Conservation (phyloP, 1,139 yeast genomes). For the Lodderomyces beijingensis region DNA sequence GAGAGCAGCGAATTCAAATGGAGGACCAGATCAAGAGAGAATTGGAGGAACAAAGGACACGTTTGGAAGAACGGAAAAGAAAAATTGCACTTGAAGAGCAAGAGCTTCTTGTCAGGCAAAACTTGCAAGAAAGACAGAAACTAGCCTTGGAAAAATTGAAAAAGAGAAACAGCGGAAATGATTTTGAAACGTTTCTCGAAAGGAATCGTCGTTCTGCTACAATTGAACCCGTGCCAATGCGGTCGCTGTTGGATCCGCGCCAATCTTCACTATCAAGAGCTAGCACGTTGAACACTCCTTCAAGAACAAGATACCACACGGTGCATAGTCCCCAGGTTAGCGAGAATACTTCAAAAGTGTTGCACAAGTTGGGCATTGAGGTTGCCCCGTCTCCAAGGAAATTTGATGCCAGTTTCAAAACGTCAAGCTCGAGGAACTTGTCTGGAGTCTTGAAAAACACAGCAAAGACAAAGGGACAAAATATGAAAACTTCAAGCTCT, state of each 20-base stretch:
- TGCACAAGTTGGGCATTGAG: constrained; percentile 43
- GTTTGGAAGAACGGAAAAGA: constrained; percentile 14
- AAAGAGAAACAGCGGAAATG: constrained; percentile 25
- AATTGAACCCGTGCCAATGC: constrained; percentile 11
- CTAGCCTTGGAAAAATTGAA: constrained; percentile 28
- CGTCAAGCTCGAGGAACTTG: constrained; percentile 43
- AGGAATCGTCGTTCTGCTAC: constrained; percentile 19
- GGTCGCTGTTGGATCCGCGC: constrained; percentile 38
- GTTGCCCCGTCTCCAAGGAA: constrained; percentile 25
- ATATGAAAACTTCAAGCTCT: constrained; percentile 42
- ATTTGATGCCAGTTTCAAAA: constrained; percentile 27
- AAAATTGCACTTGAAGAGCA: constrained; percentile 11
- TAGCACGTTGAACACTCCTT: constrained; percentile 29
- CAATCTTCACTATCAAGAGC: constrained; percentile 34
- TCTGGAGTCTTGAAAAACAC: constrained; percentile 21
- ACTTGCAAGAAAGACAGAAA: constrained; percentile 25
- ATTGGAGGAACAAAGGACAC: constrained; percentile 13
- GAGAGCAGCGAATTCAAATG: constrained; percentile 20
- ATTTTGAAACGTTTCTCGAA: constrained; percentile 21
- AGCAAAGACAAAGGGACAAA: no score
- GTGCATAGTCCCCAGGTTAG: constrained; percentile 10
- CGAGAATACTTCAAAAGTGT: constrained; percentile 30
- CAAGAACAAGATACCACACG: constrained; percentile 6
- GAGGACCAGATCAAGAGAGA: constrained; percentile 15
- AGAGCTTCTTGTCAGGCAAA: constrained; percentile 10